Conservation (phyloP, 306 rosid species). For the Castanea crenata region DNA sequence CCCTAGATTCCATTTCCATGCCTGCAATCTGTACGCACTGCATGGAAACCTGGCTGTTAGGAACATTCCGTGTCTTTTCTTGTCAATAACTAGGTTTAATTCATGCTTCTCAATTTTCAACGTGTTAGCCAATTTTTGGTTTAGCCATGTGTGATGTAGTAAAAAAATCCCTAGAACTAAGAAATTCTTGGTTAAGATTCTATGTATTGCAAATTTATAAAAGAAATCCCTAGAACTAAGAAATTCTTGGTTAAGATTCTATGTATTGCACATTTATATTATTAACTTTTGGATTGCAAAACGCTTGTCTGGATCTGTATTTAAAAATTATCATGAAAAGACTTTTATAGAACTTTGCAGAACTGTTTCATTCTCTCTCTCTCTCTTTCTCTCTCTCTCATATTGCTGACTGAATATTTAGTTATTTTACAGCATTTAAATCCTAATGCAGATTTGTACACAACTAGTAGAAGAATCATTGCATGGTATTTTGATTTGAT, state of each 20-base stretch:
- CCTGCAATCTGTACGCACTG: background rate
- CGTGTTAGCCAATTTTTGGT: background rate
- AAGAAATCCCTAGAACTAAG: background rate
- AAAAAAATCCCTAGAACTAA: background rate
- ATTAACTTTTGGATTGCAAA: background rate
- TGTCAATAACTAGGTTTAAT: background rate
- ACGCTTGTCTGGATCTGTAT: background rate
- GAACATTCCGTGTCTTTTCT: background rate
- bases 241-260: background rate
- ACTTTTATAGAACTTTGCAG: background rate
- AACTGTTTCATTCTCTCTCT: background rate
- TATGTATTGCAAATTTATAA: background rate
- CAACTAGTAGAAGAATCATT: background rate
- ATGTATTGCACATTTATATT: background rate
- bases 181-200: background rate
- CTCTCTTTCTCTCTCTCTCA: too few relatives aligned
- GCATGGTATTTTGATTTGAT: background rate
- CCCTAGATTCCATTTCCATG: background rate
- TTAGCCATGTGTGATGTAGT: background rate
- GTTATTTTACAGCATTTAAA: background rate
- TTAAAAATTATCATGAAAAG: background rate
- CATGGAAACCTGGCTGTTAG: background rate
- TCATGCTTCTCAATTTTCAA: background rate
- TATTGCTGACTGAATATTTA: background rate
- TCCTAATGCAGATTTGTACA: constrained; percentile 1